Percentiles rank a stretch among this genome's conserved stretches.
Evolutionary conservation across 352 stramenopile species (phyloP).

Genomic region (Phytophthora europaea): DNA sequence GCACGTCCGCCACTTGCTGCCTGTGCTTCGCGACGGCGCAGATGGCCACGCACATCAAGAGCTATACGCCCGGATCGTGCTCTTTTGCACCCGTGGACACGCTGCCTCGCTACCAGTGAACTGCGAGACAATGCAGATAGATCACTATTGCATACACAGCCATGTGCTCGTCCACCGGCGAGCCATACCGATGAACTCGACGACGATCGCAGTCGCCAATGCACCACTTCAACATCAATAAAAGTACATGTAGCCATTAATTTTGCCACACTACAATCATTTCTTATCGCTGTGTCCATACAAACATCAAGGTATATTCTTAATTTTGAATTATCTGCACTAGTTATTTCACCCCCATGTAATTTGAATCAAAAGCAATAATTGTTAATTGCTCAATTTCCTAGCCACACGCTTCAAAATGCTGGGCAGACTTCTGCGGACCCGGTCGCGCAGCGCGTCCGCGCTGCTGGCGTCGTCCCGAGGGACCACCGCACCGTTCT

Average conservation of each 20-base stretch:
- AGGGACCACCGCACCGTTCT: not conserved
- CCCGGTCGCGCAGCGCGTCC: constrained; percentile 6
- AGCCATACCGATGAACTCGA: constrained; percentile 16
- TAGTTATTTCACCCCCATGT: not conserved
- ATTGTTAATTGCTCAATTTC: not conserved
- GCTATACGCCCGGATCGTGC: constrained; percentile 61
- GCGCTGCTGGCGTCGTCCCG: constrained; percentile 19
- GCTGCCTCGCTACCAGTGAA: constrained; percentile 48
- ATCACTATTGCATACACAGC: constrained; percentile 5
- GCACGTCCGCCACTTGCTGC: constrained; percentile 46
- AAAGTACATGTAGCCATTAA: constrained; percentile 12
- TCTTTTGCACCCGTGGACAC: constrained; percentile 60
- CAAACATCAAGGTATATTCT: constrained; percentile 3
- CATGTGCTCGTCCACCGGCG: constrained; percentile 7
- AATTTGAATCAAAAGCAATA: not conserved
- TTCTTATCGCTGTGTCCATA: not conserved
- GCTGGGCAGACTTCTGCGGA: constrained; percentile 21
- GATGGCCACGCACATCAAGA: constrained; percentile 71
- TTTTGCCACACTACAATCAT: constrained; percentile 14
- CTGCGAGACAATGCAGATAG: constrained; percentile 9
- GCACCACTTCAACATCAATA: constrained; percentile 26
- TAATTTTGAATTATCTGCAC: not conserved
- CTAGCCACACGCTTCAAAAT: constrained; percentile 29
- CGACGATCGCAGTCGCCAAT: not conserved
- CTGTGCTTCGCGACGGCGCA: constrained; percentile 68